Evolutionary conservation across 208 protist genomes (phyloP).

Genomic region (Trypanosoma conorhini): DNA sequence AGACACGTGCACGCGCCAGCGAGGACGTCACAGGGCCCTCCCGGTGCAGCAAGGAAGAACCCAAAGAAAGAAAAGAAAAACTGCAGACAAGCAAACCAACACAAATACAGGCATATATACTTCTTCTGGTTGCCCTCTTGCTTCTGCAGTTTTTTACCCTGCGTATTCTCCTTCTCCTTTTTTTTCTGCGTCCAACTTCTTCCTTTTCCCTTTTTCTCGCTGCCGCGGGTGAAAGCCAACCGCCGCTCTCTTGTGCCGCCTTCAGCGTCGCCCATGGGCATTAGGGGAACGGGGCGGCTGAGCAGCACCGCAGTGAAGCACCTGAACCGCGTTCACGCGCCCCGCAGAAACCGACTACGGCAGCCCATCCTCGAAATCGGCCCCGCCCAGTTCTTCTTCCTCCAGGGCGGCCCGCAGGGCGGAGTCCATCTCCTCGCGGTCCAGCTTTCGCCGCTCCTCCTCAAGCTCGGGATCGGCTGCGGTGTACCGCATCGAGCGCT

Average conservation of each 20-base stretch:
- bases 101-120: neutral
- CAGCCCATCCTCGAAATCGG: conserved; percentile 88
- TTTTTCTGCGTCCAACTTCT: conserved; percentile 3
- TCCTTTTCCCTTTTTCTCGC: conserved; percentile 17
- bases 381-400: conserved; percentile 61
- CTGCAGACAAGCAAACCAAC: neutral
- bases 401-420: conserved; percentile 52
- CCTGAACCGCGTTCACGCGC: neutral
- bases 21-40: neutral
- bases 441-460: conserved; percentile 71
- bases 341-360: conserved; percentile 24
- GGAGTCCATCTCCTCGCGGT: conserved; percentile 37
- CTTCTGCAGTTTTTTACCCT: neutral
- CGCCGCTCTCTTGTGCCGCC: neutral
- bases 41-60: neutral
- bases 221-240: neutral
- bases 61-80: neutral
- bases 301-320: neutral
- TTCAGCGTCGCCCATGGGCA: neutral
- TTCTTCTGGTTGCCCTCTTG: neutral
- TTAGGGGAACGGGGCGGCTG: too few species aligned
- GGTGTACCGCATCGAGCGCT: conserved; percentile 91
- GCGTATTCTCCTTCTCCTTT: neutral
- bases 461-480: conserved; percentile 79
- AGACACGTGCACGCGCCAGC: neutral